Evolutionary conservation across 1,139 yeast species (phyloP).

Genomic region (Blastobotrys indianensis): DNA sequence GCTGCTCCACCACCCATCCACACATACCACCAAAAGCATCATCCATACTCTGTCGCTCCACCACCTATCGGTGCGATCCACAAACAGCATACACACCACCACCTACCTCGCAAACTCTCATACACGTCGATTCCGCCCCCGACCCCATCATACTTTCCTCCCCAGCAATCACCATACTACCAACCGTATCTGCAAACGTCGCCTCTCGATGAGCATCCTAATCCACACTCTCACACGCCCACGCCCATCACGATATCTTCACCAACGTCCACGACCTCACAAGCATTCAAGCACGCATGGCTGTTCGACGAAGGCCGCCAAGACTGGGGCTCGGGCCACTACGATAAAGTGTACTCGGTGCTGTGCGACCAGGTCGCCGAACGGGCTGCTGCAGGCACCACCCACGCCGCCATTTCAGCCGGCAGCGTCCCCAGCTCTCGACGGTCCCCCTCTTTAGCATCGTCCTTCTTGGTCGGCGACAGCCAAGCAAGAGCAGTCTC

Average conservation of each 20-base stretch:
- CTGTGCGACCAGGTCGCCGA: conserved; percentile 3
- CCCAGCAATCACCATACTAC: too few relatives aligned
- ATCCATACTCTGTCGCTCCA: conserved; percentile 9
- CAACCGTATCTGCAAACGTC: neutral
- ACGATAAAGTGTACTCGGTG: conserved; percentile 22
- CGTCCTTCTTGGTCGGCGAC: conserved; percentile 8
- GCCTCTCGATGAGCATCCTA: conserved; percentile 5
- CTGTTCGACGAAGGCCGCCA: conserved; percentile 10
- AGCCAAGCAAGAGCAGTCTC: conserved; percentile 1
- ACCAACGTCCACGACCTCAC: neutral
- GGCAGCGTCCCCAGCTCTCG: too few relatives aligned
- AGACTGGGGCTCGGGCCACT: conserved; percentile 14
- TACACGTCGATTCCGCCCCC: too few relatives aligned
- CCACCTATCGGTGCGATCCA: neutral
- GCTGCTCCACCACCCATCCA: neutral
- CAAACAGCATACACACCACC: neutral
- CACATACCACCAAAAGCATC: neutral
- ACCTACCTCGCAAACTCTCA: neutral
- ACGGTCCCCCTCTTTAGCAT: conserved; percentile 1
- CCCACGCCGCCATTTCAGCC: too few relatives aligned
- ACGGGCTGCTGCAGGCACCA: conserved; percentile 1
- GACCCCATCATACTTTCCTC: too few relatives aligned
- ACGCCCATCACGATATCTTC: neutral
- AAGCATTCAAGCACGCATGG: conserved; percentile 1
- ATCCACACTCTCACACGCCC: conserved; percentile 9